Conservation (phyloP, 305 asterid genomes). For the Vinca major region DNA sequence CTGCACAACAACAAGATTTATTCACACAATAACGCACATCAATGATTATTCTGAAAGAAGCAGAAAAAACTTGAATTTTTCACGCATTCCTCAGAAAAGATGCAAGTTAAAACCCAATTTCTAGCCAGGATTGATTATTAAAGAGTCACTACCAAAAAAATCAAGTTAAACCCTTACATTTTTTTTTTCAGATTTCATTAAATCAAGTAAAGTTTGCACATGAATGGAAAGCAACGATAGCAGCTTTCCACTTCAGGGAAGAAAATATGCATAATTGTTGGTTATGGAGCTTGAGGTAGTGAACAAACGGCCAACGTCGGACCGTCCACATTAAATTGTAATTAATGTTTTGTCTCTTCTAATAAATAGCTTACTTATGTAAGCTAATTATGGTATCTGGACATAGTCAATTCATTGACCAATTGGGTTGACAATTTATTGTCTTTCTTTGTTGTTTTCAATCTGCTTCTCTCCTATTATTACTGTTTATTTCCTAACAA, state of each 20-base stretch:
- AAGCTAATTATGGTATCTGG: too few species aligned
- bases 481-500: too few species aligned
- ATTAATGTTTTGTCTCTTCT: too few species aligned
- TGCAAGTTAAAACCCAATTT: background rate
- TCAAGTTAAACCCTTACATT: background rate
- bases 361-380: too few species aligned
- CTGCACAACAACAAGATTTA: slow-evolving; percentile 28
- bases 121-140: background rate
- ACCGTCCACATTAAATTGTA: too few species aligned
- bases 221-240: background rate
- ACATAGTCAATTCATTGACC: too few species aligned
- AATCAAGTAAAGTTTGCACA: background rate
- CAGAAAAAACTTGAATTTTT: background rate
- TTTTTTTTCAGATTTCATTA: background rate
- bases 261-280: background rate
- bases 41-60: background rate
- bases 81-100: background rate
- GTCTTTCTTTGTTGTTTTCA: too few species aligned
- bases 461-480: too few species aligned
- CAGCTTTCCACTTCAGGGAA: background rate
- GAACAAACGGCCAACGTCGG: too few species aligned
- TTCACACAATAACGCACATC: background rate
- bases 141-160: background rate
- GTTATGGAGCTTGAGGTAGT: too few species aligned
- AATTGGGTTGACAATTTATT: too few species aligned